Conservation (phyloP, 148 eudicot genomes). For the Pouteria glomerata region DNA sequence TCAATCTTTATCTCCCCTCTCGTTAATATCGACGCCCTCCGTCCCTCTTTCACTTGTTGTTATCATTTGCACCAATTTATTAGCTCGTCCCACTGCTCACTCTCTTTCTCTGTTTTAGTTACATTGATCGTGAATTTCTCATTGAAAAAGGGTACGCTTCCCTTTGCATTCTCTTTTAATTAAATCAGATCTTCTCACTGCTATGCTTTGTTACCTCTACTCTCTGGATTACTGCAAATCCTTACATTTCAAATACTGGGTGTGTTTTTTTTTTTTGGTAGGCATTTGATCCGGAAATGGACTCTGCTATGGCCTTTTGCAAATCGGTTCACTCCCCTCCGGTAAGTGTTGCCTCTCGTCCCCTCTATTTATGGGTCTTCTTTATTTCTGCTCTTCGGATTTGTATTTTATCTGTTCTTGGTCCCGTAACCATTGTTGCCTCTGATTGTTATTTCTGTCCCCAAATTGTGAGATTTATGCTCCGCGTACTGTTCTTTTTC, state of each 20-base stretch:
- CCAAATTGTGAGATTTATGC: background rate
- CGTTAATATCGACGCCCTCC: slow-evolving; percentile 17
- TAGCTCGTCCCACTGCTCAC: background rate
- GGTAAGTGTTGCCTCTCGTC: slow-evolving; percentile 2
- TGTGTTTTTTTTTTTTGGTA: background rate
- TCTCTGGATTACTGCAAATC: background rate
- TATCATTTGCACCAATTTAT: background rate
- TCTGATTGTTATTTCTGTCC: background rate
- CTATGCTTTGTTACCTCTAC: background rate
- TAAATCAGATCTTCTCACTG: slow-evolving; percentile 5
- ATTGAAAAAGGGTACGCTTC: slow-evolving; percentile 6
- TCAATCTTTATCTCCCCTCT: slow-evolving; percentile 14
- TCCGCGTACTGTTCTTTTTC: background rate
- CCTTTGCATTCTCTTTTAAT: background rate
- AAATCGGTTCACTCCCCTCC: slow-evolving; percentile 24
- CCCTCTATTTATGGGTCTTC: background rate
- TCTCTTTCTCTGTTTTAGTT: background rate
- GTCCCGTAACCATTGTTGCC: background rate
- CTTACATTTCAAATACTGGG: background rate
- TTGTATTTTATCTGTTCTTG: background rate
- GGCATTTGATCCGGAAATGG: slow-evolving; percentile 18
- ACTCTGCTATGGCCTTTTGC: slow-evolving; percentile 16
- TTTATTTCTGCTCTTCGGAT: background rate
- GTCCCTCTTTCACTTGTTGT: background rate
- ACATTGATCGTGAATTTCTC: background rate